Evolutionary conservation across 2,329 filamentous ascomycete genomes (phyloP), one percentile per base, ranked within the genome.

Genomic region (Aspergillus texensis): DNA sequence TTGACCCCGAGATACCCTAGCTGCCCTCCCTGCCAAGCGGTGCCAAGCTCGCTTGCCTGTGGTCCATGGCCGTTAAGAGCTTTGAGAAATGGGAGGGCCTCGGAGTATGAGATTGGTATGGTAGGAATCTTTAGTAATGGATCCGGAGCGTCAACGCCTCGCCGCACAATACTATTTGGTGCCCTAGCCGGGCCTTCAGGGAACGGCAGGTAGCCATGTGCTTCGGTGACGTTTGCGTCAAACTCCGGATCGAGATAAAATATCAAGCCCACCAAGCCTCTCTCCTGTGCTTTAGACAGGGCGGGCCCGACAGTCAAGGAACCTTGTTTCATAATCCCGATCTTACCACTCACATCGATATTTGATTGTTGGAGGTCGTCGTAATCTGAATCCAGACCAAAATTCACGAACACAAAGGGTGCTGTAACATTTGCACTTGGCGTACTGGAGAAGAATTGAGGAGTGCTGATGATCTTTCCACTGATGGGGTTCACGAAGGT

Each of bases 81-180:
- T 5, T 24, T 48, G n/a, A 48, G 21, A 24, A 48, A 6, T 2
- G 45, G 45, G 11, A 48, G n/a, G 2, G 45, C 45, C 10, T 48
- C 45, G n/a, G 45, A 2, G 21, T 48, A 48, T 6, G 45, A 48
- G 45, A 48, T 48, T 6, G 45, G 45, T 14, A 48, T 2, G 11
- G 10, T 19, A 12, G 45, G 45, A 14, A 48, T 48, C 14, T 16
- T 36, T 1, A 36, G 34, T 36, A 16, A 16, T 16, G 34, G 34
- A 16, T 36, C 34, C 1, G 5, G 21, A 6, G 0, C 0, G 11
- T 14, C 4, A 2, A 46, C 0, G 0, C 21, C n/a, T 50, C 46
- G 24, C 6, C 46, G 24, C 46, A 28, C 46, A 8, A 50, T 0
- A 0, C 26, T 50, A 28, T 24, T 2, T 8, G 46, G 46, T 28